These are phyloP conservation scores for Aspergillus avenaceus DNA, from an alignment of 495 filamentous ascomycete species.

Conservation along the genomic window DNA sequence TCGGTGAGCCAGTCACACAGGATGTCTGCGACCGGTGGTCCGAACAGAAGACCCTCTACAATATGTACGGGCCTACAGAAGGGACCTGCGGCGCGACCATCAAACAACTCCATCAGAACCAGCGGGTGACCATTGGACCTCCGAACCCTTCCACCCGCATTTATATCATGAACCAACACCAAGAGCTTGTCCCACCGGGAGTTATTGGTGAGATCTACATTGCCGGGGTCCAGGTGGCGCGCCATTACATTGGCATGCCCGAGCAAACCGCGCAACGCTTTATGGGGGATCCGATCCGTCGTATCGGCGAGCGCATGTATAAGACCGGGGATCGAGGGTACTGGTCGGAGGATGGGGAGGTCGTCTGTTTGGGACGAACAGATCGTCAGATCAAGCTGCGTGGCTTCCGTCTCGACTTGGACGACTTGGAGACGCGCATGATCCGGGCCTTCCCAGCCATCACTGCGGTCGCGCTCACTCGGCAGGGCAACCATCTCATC, in stretches of 20 bases:
- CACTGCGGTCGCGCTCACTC: conserved; percentile 4
- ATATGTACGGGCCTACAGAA: conserved; percentile 38
- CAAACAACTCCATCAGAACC: no score
- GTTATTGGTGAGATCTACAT: conserved; percentile 32
- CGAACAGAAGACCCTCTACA: conserved; percentile 18
- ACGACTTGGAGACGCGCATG: conserved; percentile 24
- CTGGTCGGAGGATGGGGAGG: conserved; percentile 21
- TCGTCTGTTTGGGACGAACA: conserved; percentile 24
- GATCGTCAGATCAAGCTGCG: conserved; percentile 36
- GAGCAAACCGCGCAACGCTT: conserved; percentile 14
- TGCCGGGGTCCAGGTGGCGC: conserved; percentile 30
- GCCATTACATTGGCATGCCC: conserved; percentile 26
- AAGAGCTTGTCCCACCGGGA: conserved; percentile 14
- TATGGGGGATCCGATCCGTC: conserved; percentile 9
- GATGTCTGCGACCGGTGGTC: conserved; percentile 23
- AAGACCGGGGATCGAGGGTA: conserved; percentile 27
- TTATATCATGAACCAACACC: conserved; percentile 25
- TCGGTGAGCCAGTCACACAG: conserved; percentile 28
- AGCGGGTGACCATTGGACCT: conserved; percentile 26
- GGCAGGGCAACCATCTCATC: conserved; percentile 19
- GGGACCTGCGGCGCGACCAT: no score
- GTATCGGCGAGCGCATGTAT: conserved; percentile 27
- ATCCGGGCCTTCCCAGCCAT: neutral
- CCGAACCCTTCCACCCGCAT: conserved; percentile 24
- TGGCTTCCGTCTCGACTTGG: conserved; percentile 31